Percentiles rank a stretch among this genome's conserved stretches.
Evolutionary conservation across 768 basidiomycete species (phyloP).

Genomic region (Mycena sanguinolenta): DNA sequence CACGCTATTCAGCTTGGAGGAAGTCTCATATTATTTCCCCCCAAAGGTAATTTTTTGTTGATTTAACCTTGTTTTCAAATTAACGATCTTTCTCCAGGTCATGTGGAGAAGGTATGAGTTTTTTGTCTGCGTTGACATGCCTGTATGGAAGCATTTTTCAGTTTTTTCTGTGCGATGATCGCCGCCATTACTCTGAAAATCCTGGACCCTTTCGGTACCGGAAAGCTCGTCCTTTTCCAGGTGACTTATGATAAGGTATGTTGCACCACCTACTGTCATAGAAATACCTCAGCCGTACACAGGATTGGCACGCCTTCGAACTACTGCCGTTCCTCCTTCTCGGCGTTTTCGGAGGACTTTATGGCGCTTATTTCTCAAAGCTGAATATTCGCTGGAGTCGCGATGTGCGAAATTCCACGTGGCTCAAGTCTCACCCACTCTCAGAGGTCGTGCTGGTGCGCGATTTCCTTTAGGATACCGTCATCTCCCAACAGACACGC

Average conservation of each 20-base stretch:
- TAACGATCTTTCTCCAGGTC: conserved; percentile 57
- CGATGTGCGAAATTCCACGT: conserved; percentile 84
- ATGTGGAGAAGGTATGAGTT: conserved; percentile 90
- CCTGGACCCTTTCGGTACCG: conserved; percentile 95
- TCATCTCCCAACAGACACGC: conserved; percentile 10
- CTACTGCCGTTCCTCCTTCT: conserved; percentile 87
- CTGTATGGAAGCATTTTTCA: conserved; percentile 54
- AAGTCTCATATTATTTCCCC: conserved; percentile 97
- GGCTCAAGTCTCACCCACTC: conserved; percentile 84
- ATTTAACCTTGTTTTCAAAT: conserved; percentile 1
- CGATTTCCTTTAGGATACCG: conserved; percentile 17
- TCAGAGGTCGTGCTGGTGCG: conserved; percentile 86
- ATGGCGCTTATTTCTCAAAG: conserved; percentile 94
- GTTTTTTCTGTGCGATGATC: conserved; percentile 98
- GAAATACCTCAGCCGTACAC: not conserved
- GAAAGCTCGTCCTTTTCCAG: conserved; percentile 93
- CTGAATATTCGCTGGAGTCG: conserved; percentile 92
- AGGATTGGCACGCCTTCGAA: conserved; percentile 94
- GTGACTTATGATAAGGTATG: conserved; percentile 88
- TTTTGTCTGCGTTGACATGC: conserved; percentile 40
- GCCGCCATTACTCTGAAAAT: conserved; percentile 95
- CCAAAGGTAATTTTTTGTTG: conserved; percentile 71
- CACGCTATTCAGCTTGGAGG: conserved; percentile 92
- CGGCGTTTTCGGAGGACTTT: conserved; percentile 93
- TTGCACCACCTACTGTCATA: not conserved